Base-by-base conservation (phyloP, 257 asterid species). In the Parsonsia alboflavescens region DNA sequence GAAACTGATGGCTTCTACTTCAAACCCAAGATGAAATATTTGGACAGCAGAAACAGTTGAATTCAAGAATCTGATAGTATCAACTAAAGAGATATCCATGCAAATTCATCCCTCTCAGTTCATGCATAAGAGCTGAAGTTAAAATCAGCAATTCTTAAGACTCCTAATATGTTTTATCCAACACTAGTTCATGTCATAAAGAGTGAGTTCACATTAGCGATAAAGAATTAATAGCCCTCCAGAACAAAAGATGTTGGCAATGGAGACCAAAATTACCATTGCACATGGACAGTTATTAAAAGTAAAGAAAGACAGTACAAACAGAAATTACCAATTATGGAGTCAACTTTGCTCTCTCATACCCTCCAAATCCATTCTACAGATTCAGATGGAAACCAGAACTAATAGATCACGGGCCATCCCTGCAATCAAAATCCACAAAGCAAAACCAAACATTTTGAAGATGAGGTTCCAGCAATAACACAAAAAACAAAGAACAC, bases 341-440 rank as follows among this genome's bases (percentile, higher is more conserved):
- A 45, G 71, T 68, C 75, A 76, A 26, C 64, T 50, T 67, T 13
- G 13, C 52, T 39, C 52, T 7, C 45, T 66, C 36, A 44, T 52
- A 36, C 24, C 0, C 48, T 70, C 75, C 71, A 56, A 62, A 58
- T 57, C 10, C 80, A 33, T 72, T 53, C 12, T 26, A n/a, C 46
- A 33, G 21, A 45, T 49, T 24, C 59, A 11, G 49, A 56, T 30
- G 9, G 28, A n/a, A 63, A 16, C 36, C 64, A 70, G 73, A 22
- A 54, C 41, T 42, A 36, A 70, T 68, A 58, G 71, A 62, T 7
- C 44, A 41, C 6, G 72, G 24, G 24, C 19, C 61, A 41, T 7
- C 30, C 81, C 81, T 73, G 77, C 68, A 45, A 81, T n/a, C 48
- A 57, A 48, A 41, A 39, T 52, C 71, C 39, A 21, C 80, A 72